These are phyloP conservation scores for Tuctoria greenei DNA, from an alignment of 176 grass and related monocot species.

Conservation along the genomic window DNA sequence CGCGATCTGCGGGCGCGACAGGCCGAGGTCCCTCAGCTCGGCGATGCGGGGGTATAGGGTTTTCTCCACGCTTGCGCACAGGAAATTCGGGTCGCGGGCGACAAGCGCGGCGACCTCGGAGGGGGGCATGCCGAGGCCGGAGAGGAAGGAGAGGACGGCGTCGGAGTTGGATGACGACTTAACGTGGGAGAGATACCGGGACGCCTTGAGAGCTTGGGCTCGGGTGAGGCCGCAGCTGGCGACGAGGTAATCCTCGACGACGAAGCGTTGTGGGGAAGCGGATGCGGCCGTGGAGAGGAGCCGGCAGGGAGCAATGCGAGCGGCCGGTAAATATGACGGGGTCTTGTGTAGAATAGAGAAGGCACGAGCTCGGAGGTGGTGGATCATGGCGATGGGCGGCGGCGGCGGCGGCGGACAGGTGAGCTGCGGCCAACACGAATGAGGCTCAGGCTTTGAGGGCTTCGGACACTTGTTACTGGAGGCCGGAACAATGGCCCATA, in stretches of 20 bases:
- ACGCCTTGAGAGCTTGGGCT: slow-evolving; percentile 18
- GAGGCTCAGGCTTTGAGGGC: too few species aligned
- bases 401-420: neutral
- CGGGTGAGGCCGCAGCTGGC: slow-evolving; percentile 36
- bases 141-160: slow-evolving; percentile 28
- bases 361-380: neutral
- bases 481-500: too few species aligned
- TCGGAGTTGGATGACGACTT: slow-evolving; percentile 26
- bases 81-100: slow-evolving; percentile 13
- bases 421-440: neutral
- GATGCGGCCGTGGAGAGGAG: neutral
- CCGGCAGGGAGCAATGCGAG: neutral
- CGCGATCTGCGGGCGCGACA: slow-evolving; percentile 34
- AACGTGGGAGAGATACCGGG: neutral
- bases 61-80: neutral
- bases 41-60: neutral
- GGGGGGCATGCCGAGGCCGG: slow-evolving; percentile 31
- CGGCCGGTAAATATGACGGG: neutral
- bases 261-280: neutral
- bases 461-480: too few species aligned
- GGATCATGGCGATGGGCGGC: neutral
- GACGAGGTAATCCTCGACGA: slow-evolving; percentile 47
- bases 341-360: neutral
- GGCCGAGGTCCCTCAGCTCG: slow-evolving; percentile 22
- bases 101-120: slow-evolving; percentile 28